Evolutionary conservation across 768 basidiomycete genomes (phyloP), one percentile per base, ranked within the genome.

Genomic region (Lyophyllum decastes): DNA sequence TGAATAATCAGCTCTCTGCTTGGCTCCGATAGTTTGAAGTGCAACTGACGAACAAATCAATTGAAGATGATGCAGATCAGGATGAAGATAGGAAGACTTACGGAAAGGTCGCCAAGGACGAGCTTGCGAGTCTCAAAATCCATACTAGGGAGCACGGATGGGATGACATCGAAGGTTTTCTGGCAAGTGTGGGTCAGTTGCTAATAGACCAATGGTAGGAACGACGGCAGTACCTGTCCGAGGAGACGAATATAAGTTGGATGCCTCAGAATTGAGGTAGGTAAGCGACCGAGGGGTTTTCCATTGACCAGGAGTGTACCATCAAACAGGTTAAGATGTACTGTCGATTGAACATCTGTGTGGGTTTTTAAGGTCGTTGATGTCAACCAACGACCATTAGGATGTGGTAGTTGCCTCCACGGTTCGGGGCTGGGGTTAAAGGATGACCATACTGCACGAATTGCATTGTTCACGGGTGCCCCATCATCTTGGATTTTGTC

Each of bases 261-360:
- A 16, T 38, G 35, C 9, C 14, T 38, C 8, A 64, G 41, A 26
- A 82, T 76, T 0, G 60, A 56, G 8, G 41, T 26, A 0, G 81
- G 77, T 14, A 82, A 70, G 22, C 69, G 71, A 17, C 76, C 74
- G 9, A 77, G 54, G 0, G 73, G 69, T 55, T 71, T 71, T 7
- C 80, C 81, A 11, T 76, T 64, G 10, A 83, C 68, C 17, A 81
- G 68, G 1, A 83, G 64, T 22, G 62, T 49, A 12, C 80, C 81
- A 17, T 70, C 61, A 2, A 82, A 58, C 1, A 82, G 33, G 53
- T 84, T 74, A 19, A 78, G 65, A 48, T 74, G 70, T 6, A 82
- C 67, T 19, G n/a, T 49, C 4, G 47, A 52, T 17, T n/a, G 25
- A 1, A 26, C 9, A 17, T 17, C 14, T 21, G 41, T 24, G 22